Conservation (phyloP, 257 asterid species). For the Gardenia jasminoides region DNA sequence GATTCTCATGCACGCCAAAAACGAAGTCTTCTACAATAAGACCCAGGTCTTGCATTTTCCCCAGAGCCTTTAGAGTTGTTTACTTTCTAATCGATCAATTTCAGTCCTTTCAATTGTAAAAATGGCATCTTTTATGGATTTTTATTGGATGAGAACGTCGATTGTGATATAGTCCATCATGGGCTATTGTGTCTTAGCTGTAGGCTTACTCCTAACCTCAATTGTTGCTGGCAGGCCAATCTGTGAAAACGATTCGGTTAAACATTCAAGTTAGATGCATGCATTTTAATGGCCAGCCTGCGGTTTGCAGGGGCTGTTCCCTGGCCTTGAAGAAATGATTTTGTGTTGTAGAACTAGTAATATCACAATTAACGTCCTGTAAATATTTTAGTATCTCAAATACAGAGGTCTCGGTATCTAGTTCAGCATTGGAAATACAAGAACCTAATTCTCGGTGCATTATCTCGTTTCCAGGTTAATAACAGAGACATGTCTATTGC, state of each 20-base stretch:
- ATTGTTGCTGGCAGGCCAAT: neutral
- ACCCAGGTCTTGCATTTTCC: constrained; percentile 61
- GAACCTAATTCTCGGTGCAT: constrained; percentile 19
- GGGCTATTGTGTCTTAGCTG: neutral
- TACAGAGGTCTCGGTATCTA: neutral
- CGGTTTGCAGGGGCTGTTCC: neutral
- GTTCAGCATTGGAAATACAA: neutral
- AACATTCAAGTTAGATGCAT: neutral
- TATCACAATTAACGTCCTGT: neutral
- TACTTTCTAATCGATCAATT: neutral
- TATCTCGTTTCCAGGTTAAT: constrained; percentile 59
- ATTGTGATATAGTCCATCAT: neutral
- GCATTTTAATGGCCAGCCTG: neutral
- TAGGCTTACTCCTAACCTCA: neutral
- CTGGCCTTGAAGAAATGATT: neutral
- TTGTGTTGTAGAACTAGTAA: neutral
- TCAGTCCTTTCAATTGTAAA: neutral
- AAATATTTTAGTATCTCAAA: neutral
- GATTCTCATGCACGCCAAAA: constrained; percentile 85
- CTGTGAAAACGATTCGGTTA: neutral
- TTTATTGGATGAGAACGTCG: neutral
- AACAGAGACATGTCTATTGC: constrained; percentile 97
- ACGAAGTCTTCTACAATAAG: constrained; percentile 85
- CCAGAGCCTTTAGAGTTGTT: neutral
- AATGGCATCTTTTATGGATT: neutral